Percentiles rank a stretch among this genome's conserved stretches.
These are phyloP conservation scores for Blastocystis sp. DNA, from an alignment of 352 stramenopile genomes.

Conservation along the genomic window DNA sequence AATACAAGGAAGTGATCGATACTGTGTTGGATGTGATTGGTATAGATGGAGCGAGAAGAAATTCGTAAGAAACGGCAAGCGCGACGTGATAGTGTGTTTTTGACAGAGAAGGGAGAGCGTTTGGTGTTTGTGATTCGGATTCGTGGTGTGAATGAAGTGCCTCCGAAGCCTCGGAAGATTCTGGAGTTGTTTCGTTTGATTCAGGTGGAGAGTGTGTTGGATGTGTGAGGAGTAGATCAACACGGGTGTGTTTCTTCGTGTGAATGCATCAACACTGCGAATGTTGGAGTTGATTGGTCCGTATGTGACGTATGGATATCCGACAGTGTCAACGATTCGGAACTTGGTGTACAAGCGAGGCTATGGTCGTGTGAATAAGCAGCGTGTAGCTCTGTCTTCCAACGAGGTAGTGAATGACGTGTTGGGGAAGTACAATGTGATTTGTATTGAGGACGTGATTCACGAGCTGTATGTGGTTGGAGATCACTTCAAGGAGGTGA, in stretches of 20 bases:
- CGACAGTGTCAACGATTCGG: constrained; percentile 84
- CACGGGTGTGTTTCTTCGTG: constrained; percentile 93
- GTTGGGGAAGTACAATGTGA: constrained; percentile 84
- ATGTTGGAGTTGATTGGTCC: constrained; percentile 74
- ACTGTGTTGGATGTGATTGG: not conserved
- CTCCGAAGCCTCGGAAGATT: constrained; percentile 72
- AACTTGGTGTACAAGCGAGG: constrained; percentile 97
- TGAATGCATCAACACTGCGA: constrained; percentile 95
- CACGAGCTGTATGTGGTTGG: constrained; percentile 97
- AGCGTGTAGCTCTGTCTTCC: constrained; percentile 88
- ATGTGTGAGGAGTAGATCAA: constrained; percentile 71
- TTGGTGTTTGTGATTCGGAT: constrained; percentile 92
- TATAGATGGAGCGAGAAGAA: constrained; percentile 78
- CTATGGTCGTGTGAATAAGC: constrained; percentile 91
- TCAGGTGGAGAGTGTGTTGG: constrained; percentile 63
- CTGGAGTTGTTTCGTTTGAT: constrained; percentile 93
- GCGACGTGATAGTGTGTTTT: constrained; percentile 87
- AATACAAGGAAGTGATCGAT: constrained; percentile 65
- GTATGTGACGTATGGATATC: constrained; percentile 79
- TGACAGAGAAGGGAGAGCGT: constrained; percentile 83
- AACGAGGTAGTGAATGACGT: constrained; percentile 90
- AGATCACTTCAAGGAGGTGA: constrained; percentile 93
- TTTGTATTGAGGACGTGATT: constrained; percentile 96
- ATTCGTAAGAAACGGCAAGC: constrained; percentile 83
- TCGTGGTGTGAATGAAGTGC: constrained; percentile 79